Evolutionary conservation across 2,329 filamentous ascomycete species (phyloP).

Genomic region (Alternaria triticimaculans): DNA sequence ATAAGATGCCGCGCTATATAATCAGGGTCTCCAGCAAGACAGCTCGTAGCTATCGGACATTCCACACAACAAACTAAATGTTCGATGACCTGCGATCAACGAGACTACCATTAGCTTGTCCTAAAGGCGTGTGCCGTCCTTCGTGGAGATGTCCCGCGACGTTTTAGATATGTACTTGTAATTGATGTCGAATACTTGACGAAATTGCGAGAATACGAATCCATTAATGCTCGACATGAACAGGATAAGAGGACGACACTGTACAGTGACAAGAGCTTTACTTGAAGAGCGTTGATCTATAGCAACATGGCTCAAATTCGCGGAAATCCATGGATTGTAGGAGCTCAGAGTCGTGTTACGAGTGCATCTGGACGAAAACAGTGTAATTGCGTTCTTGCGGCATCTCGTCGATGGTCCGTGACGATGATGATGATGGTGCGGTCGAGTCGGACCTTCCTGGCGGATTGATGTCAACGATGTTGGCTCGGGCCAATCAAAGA

Average conservation of each 20-base stretch:
- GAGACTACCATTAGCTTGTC: not conserved
- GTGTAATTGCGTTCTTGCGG: not conserved
- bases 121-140: not conserved
- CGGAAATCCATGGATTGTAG: not conserved
- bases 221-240: not conserved
- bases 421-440: not conserved
- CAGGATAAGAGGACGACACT: too few species aligned
- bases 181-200: not conserved
- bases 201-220: not conserved
- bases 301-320: too few species aligned
- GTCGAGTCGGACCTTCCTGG: slow-evolving; percentile 8
- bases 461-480: slow-evolving; percentile 32
- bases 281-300: too few species aligned
- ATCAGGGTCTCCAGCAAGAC: not conserved
- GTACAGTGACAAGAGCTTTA: fast-evolving
- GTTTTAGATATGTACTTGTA: fast-evolving
- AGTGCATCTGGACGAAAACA: not conserved
- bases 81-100: not conserved
- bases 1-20: not conserved
- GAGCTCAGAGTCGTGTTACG: not conserved
- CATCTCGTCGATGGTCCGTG: not conserved
- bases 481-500: slow-evolving; percentile 25
- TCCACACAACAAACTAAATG: not conserved
- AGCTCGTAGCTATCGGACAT: not conserved
- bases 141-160: not conserved